Evolutionary conservation across 2,329 filamentous ascomycete species (phyloP).

Genomic region (Thelonectria olida): DNA sequence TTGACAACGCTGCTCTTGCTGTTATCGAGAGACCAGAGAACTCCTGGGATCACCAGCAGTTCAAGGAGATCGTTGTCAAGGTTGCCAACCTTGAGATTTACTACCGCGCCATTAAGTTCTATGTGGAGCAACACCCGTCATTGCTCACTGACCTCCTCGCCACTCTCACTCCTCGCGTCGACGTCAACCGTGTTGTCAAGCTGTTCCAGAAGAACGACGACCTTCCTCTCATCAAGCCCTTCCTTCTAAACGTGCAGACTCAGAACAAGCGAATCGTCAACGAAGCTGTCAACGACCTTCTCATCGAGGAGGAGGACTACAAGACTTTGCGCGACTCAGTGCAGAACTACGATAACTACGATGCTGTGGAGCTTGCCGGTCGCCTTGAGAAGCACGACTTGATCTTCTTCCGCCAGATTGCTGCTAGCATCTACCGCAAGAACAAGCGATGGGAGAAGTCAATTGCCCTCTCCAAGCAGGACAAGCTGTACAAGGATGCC

Average conservation of each 20-base stretch:
- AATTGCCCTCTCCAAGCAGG: slow-evolving; percentile 96
- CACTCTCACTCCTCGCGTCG: slow-evolving; percentile 89
- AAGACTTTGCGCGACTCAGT: slow-evolving; percentile 98
- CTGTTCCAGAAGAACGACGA: slow-evolving; percentile 99
- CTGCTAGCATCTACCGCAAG: slow-evolving; percentile 98
- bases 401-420: slow-evolving; percentile 99
- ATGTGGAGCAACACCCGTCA: slow-evolving; percentile 95
- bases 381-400: slow-evolving; percentile 97
- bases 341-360: slow-evolving; percentile 99
- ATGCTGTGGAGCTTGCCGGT: slow-evolving; percentile 89
- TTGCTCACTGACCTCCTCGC: slow-evolving; percentile 96
- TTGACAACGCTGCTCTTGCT: slow-evolving; percentile 93
- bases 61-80: slow-evolving; percentile 99
- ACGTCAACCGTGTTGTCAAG: slow-evolving; percentile 98
- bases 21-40: slow-evolving; percentile 98
- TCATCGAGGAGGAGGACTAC: slow-evolving; percentile 99
- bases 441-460: slow-evolving; percentile 99
- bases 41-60: slow-evolving; percentile 99
- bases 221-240: slow-evolving; percentile 97
- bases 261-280: slow-evolving; percentile 99
- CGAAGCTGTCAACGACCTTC: slow-evolving; percentile 94
- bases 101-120: slow-evolving; percentile 96
- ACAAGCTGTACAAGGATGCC: slow-evolving; percentile 99
- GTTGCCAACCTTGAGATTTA: slow-evolving; percentile 99
- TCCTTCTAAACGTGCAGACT: slow-evolving; percentile 92